Percentiles rank a stretch among this genome's conserved stretches.
Conservation (phyloP, 179 eudicot genomes). For the Heliamphora pulchella region DNA sequence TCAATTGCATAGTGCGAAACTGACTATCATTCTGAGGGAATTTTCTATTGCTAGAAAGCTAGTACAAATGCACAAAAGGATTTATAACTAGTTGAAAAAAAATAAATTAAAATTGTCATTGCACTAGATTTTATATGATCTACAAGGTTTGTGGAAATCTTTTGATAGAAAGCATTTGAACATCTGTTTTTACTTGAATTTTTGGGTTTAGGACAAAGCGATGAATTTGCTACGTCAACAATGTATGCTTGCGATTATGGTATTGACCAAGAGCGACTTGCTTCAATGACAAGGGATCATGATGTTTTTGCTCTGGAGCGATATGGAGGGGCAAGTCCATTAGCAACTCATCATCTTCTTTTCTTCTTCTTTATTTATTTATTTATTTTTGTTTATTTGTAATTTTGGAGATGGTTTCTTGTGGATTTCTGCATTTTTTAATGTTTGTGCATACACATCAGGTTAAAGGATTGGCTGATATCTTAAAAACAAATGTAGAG, state of each 20-base stretch:
- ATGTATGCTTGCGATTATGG: slow-evolving; percentile 40
- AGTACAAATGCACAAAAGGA: no score
- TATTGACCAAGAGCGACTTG: slow-evolving; percentile 50
- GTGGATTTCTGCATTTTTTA: neutral
- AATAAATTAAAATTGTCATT: no score
- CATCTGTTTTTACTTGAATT: no score
- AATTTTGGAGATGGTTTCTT: neutral
- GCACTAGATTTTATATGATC: no score
- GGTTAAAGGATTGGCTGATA: slow-evolving; percentile 58
- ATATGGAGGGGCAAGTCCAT: slow-evolving; percentile 55
- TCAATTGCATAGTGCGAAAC: neutral
- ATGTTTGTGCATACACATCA: slow-evolving; percentile 19
- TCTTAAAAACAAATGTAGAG: slow-evolving; percentile 49
- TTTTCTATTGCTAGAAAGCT: neutral
- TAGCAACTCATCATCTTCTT: neutral
- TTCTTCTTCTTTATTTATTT: no score
- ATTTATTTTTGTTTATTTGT: no score
- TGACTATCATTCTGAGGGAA: neutral
- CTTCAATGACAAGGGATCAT: slow-evolving; percentile 58
- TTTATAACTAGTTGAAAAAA: no score
- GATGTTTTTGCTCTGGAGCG: slow-evolving; percentile 45
- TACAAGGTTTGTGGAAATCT: no score
- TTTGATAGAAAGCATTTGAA: no score
- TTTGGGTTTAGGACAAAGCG: no score
- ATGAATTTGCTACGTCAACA: slow-evolving; percentile 18